These are phyloP conservation scores for Salix koriyanagi DNA, from an alignment of 345 rosid species.

Conservation along the genomic window DNA sequence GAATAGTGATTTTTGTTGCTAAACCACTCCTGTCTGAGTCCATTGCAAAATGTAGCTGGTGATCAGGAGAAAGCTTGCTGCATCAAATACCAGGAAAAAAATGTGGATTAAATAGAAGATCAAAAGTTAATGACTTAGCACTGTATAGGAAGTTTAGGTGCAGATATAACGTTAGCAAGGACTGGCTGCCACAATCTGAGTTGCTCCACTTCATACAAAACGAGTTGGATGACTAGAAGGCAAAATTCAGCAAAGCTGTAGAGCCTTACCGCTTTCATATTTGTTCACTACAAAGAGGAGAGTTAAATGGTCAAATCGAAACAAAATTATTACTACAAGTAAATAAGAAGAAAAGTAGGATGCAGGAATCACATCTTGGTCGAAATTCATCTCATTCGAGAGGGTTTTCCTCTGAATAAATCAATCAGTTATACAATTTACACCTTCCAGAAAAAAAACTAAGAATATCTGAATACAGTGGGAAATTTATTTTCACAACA, in stretches of 20 bases:
- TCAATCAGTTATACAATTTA: neutral
- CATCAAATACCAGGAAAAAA: neutral
- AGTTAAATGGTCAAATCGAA: neutral
- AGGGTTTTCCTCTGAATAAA: neutral
- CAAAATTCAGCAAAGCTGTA: neutral
- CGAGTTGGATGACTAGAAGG: neutral
- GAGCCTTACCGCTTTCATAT: too few species aligned
- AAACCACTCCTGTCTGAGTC: conserved; percentile 20
- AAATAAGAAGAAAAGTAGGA: neutral
- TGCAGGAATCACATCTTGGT: neutral
- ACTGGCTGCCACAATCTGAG: conserved; percentile 26
- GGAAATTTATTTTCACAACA: neutral
- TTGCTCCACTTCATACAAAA: conserved; percentile 26
- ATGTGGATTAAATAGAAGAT: conserved; percentile 1
- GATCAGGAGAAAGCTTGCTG: neutral
- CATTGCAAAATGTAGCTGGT: conserved; percentile 5
- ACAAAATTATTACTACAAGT: neutral
- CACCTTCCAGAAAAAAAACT: neutral
- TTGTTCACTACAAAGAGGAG: too few species aligned
- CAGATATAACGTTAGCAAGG: conserved; percentile 9
- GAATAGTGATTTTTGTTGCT: conserved; percentile 7
- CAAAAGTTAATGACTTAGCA: conserved; percentile 15
- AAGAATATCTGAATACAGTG: neutral
- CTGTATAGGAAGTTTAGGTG: neutral
- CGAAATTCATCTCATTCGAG: neutral